These are phyloP conservation scores for Pezicula carpinea DNA, from an alignment of 2,329 filamentous ascomycete species.

Conservation along the genomic window DNA sequence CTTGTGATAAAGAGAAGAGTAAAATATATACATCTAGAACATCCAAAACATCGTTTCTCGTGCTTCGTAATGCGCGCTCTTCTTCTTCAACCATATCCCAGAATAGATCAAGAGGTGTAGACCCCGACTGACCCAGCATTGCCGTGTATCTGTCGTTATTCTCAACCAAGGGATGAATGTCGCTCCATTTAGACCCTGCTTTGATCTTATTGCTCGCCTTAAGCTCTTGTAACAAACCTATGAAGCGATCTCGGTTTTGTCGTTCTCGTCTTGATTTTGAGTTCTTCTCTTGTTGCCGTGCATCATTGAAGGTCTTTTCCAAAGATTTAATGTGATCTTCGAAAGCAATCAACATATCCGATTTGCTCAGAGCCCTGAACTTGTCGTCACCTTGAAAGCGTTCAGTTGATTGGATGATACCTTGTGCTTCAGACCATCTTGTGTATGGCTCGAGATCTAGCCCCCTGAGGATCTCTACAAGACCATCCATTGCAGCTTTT, in stretches of 20 bases:
- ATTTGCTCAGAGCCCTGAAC: conserved; percentile 79
- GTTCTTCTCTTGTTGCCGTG: conserved; percentile 81
- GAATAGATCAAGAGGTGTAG: conserved; percentile 85
- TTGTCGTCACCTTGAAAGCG: conserved; percentile 77
- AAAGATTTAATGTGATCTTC: conserved; percentile 92
- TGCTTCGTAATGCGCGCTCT: conserved; percentile 76
- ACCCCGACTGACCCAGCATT: conserved; percentile 80
- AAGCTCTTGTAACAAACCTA: conserved; percentile 69
- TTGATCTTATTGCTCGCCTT: conserved; percentile 76
- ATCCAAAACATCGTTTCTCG: conserved; percentile 79
- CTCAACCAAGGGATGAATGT: conserved; percentile 69
- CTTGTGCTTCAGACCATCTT: conserved; percentile 86
- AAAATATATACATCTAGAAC: conserved; percentile 70
- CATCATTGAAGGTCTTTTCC: conserved; percentile 87
- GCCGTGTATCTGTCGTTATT: conserved; percentile 77
- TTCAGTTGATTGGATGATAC: conserved; percentile 71
- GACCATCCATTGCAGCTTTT: conserved; percentile 78
- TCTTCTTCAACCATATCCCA: conserved; percentile 96
- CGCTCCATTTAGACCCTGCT: conserved; percentile 84
- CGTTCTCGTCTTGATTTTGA: conserved; percentile 77
- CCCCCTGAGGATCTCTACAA: conserved; percentile 71
- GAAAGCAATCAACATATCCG: conserved; percentile 88
- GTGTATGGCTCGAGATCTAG: conserved; percentile 90
- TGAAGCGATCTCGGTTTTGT: conserved; percentile 78
- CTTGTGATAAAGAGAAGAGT: neutral